These are phyloP conservation scores for Globisporangium heterothallicum DNA, from an alignment of 352 stramenopile species.

Conservation along the genomic window DNA sequence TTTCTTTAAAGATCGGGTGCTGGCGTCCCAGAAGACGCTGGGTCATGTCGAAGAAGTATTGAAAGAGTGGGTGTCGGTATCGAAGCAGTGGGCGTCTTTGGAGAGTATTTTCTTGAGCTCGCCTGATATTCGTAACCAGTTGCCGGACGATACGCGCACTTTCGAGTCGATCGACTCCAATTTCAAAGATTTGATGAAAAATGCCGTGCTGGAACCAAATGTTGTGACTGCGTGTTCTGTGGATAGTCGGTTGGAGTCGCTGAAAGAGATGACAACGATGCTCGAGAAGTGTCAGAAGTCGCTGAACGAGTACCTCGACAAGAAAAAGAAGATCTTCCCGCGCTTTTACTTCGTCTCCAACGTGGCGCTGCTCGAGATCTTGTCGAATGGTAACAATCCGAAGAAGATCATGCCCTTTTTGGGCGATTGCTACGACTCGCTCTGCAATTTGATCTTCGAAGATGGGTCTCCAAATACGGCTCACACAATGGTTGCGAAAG, in stretches of 20 bases:
- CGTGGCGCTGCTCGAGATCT: constrained; percentile 79
- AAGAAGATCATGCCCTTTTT: constrained; percentile 98
- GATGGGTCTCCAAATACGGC: constrained; percentile 74
- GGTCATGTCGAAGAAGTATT: constrained; percentile 84
- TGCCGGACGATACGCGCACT: constrained; percentile 80
- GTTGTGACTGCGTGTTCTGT: constrained; percentile 72
- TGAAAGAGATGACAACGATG: constrained; percentile 88
- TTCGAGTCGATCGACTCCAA: constrained; percentile 88
- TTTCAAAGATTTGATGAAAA: constrained; percentile 90
- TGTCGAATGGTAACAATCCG: constrained; percentile 92
- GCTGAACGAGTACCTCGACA: constrained; percentile 87
- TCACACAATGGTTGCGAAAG: constrained; percentile 84
- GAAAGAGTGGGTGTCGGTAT: constrained; percentile 85
- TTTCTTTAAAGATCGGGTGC: constrained; percentile 84
- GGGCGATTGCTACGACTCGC: constrained; percentile 96
- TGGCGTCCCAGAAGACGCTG: constrained; percentile 73
- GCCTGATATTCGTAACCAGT: constrained; percentile 83
- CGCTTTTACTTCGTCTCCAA: constrained; percentile 90
- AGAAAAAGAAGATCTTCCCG: constrained; percentile 91
- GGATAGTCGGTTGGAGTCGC: constrained; percentile 69
- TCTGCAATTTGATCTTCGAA: constrained; percentile 84
- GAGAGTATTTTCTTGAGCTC: constrained; percentile 89
- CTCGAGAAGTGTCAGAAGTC: constrained; percentile 87
- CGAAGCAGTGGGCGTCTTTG: constrained; percentile 84
- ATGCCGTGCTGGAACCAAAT: constrained; percentile 80